Conservation (phyloP, 2,329 filamentous ascomycete species). For the Sarocladium brachiariae region DNA sequence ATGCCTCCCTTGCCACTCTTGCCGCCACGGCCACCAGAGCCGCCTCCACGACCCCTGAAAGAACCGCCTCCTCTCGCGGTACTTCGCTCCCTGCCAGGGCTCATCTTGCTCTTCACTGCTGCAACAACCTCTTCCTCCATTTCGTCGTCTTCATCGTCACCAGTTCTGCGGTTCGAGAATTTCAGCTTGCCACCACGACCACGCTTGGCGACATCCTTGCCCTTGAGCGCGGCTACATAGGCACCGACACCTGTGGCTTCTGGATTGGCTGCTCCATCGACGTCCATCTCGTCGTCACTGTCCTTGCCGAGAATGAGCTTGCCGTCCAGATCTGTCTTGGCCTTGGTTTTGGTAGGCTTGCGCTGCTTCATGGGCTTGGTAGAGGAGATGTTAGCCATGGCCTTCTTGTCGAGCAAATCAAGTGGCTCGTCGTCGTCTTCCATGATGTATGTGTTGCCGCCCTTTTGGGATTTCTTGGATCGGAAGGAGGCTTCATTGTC, state of each 20-base stretch:
- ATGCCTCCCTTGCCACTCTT: conserved; percentile 42
- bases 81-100: conserved; percentile 27
- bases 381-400: conserved; percentile 86
- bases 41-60: conserved; percentile 25
- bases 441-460: conserved; percentile 74
- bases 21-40: conserved; percentile 27
- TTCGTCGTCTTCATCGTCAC: conserved; percentile 39
- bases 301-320: conserved; percentile 69
- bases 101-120: conserved; percentile 44
- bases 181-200: conserved; percentile 63
- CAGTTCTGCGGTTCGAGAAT: conserved; percentile 57
- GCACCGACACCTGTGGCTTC: conserved; percentile 53
- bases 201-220: conserved; percentile 57
- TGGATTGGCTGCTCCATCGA: conserved; percentile 55
- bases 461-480: conserved; percentile 48
- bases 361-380: conserved; percentile 69
- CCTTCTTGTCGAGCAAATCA: conserved; percentile 82
- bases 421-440: conserved; percentile 93
- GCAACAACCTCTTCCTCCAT: conserved; percentile 47
- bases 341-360: conserved; percentile 51
- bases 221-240: conserved; percentile 63
- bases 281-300: conserved; percentile 49
- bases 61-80: conserved; percentile 28
- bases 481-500: conserved; percentile 42
- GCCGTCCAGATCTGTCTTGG: conserved; percentile 67